Evolutionary conservation across 331 rosid genomes (phyloP), one percentile per base, ranked within the genome.

Genomic region (Rhamnella rubrinervis): DNA sequence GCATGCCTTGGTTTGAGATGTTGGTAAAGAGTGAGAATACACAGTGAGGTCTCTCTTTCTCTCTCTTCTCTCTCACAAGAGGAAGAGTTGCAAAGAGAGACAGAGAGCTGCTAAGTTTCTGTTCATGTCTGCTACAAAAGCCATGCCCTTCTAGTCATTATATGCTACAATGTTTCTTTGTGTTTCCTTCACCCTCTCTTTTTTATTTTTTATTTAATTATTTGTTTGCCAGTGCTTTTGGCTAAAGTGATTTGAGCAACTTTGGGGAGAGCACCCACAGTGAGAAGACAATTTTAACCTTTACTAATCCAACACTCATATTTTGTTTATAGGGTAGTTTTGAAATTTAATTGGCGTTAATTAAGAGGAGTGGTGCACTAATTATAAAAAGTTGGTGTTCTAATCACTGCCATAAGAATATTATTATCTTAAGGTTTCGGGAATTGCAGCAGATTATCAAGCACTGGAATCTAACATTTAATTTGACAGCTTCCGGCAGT

Each of bases 341-440:
- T 31, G 75, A 71, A 50, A 20, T 44, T 69, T 59, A 0, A 3
- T 0, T 1, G 75, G 52, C 41, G 61, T 64, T 68, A 52, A 52
- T 14, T 23, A 52, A 44, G 49, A 56, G 59, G 71, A 62, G 53
- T 46, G 13, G 49, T 46, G 63, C 40, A 15, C 51, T 41, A 58
- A 59, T 60, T n/a, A 55, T 50, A 57, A 61, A n/a, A 19, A 40
- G 49, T 8, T 53, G 26, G 11, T 39, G 60, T 65, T 12, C 50
- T 16, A 63, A 37, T 75, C 77, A n/a, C 59, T 73, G 70, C 61
- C 68, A 49, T 61, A 78, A 72, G 65, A 23, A 14, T 40, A 19
- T 41, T 67, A 80, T 74, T 81, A 81, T 74, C 62, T 77, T 78
- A 78, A 71, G 58, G 61, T 70, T 76, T 70, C 39, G 89, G 88